Base-by-base conservation (phyloP, 2,329 filamentous ascomycete species). In the Helicocarpus griseus region DNA sequence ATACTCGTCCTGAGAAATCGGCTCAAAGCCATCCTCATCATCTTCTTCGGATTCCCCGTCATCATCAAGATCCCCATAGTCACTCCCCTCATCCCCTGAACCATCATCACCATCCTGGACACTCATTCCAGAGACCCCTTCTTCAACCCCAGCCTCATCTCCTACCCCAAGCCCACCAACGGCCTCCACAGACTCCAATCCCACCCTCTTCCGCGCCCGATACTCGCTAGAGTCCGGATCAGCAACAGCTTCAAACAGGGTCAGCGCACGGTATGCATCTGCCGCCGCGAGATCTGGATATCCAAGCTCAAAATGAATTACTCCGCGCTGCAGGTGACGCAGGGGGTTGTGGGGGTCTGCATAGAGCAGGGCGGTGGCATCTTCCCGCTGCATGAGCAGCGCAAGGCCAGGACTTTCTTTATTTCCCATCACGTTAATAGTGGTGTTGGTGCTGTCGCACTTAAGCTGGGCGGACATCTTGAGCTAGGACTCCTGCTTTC, bases 231-330 rank as follows among this genome's bases (percentile, higher is more conserved):
- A 79, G 55, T 91, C 86, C 51, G 68, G 68, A 51, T 93, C 84
- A 56, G 77, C 69, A 33, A 89, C 78, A 58, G 93, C 88, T 63
- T 97, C 91, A 14, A 86, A 79, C 44, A 98, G 73, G 3, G 95
- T 79, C n/a, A 97, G 77, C 1, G 90, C 89, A 51, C 86, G 85
- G 66, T 97, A 97, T 4, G 89, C 88, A 73, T 96, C 90, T 31
- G 89, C 88, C 9, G 85, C 84, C 4, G 89, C 89, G 36, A 98
- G 79, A 66, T 98, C 93, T 0, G 89, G 88, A 67, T 95, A 97
- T 35, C 82, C 87, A 44, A 96, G 76, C 43, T 81, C 74, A 14
- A 82, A 78, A 67, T 96, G 82, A 39, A 86, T 74, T 31, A 79
- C 72, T 22, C 88, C 88, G 29, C 90, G 81, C 26, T 65, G 59